Conservation (phyloP, 768 basidiomycete genomes). For the Grammothele lineata region DNA sequence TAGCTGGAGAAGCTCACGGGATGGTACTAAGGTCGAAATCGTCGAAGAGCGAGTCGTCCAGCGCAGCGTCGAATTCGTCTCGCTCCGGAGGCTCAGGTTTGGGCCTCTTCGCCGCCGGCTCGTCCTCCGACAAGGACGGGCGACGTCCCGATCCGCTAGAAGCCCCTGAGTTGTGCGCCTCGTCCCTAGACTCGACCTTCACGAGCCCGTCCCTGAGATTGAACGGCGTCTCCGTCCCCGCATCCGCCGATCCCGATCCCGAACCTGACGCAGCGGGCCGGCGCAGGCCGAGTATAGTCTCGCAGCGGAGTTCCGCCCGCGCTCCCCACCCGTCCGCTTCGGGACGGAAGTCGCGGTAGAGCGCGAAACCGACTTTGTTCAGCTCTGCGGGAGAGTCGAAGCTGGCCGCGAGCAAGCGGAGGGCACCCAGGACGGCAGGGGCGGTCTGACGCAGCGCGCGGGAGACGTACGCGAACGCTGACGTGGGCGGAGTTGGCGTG, state of each 20-base stretch:
- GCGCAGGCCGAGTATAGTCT: constrained; percentile 59
- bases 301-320: constrained; percentile 67
- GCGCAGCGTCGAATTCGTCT: constrained; percentile 49
- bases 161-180: constrained; percentile 13
- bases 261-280: constrained; percentile 7
- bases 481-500: constrained; percentile 61
- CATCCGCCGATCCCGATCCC: neutral
- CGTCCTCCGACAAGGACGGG: constrained; percentile 11
- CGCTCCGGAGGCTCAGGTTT: constrained; percentile 17
- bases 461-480: constrained; percentile 83
- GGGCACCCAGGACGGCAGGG: constrained; percentile 71
- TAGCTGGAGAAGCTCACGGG: neutral
- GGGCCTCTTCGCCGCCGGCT: constrained; percentile 38
- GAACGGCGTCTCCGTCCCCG: constrained; percentile 1
- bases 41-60: constrained; percentile 47
- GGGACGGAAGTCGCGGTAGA: constrained; percentile 89
- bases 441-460: constrained; percentile 76
- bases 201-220: constrained; percentile 9
- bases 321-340: constrained; percentile 81
- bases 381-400: constrained; percentile 53
- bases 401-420: constrained; percentile 62
- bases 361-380: constrained; percentile 61
- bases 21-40: constrained; percentile 34
- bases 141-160: neutral
- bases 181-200: constrained; percentile 18